Conservation (phyloP, 805 yeast genomes). For the Candida andamanensis region DNA sequence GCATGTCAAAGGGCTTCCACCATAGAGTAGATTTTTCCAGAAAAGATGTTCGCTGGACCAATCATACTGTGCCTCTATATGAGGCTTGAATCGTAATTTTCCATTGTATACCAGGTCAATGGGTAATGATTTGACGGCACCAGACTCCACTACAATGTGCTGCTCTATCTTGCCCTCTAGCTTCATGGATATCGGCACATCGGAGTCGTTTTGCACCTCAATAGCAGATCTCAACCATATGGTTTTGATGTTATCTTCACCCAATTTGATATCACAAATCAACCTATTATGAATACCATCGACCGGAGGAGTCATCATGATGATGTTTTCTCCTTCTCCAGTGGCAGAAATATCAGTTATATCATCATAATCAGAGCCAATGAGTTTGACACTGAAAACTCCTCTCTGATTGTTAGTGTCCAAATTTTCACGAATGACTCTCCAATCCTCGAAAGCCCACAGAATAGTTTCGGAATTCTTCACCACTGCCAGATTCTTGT, state of each 20-base stretch:
- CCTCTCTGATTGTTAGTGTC: constrained; percentile 60
- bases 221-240: constrained; percentile 77
- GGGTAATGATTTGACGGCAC: constrained; percentile 63
- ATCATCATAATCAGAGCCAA: constrained; percentile 51
- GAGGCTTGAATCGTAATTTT: constrained; percentile 58
- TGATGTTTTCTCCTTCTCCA: constrained; percentile 78
- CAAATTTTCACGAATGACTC: constrained; percentile 72
- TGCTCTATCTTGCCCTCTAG: constrained; percentile 25
- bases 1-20: constrained; percentile 59
- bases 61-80: constrained; percentile 42
- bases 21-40: constrained; percentile 59
- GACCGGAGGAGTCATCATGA: constrained; percentile 58
- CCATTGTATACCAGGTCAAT: constrained; percentile 60
- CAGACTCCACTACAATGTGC: constrained; percentile 44
- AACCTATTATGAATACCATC: constrained; percentile 67
- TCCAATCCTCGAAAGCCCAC: constrained; percentile 97
- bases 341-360: constrained; percentile 59
- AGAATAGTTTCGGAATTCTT: constrained; percentile 49
- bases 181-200: constrained; percentile 37
- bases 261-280: constrained; percentile 62
- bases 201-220: constrained; percentile 53
- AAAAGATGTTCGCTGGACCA: constrained; percentile 63
- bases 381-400: constrained; percentile 56
- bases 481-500: constrained; percentile 27
- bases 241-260: constrained; percentile 73